Base-by-base conservation (phyloP, 2,329 filamentous ascomycete genomes). In the Cryphonectria radicalis region DNA sequence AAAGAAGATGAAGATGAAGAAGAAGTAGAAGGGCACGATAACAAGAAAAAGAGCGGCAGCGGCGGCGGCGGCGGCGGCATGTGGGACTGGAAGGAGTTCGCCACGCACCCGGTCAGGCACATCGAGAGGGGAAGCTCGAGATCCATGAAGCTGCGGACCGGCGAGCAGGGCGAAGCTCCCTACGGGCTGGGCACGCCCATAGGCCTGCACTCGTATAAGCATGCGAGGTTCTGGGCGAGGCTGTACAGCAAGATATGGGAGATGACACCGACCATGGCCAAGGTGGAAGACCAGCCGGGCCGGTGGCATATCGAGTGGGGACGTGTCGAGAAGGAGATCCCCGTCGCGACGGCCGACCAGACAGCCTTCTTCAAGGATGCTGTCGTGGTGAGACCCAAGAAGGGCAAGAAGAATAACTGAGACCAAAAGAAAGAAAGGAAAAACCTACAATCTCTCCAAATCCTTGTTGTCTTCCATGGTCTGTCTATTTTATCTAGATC, bases 341-440 rank as follows among this genome's bases (percentile, higher is more conserved):
- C 80, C 11, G 69, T 70, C 55, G 79, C 82, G 4, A 78, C 78
- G 0, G 68, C 76, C 1, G 76, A 75, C 2, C 82, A 85, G 67
- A 74, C 80, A 22, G 78, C 80, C 35, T 80, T 90, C n/a, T 90
- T 90, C 68, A 77, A 85, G 64, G 86, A 82, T 4, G 79, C 85
- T 8, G 43, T 63, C 10, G 69, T 43, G 3, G 8, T 40, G 40
- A 28, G 37, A 19, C 55, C 37, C 2, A 64, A 28, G 68, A 60
- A 60, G n/a, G 66, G 32, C 50, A 57, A 22, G 46, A 28, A 35
- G 32, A 66, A 35, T 53, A 25, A 62, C 6, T 28, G 63, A 64
- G n/a, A 10, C 3, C 32, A 53, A 25, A 19, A 25, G 17, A 7
- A 8, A 25, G 3, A 35, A 11, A 19, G 40, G n/a, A 32, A n/a